Percentiles rank a stretch among this genome's conserved stretches.
These are phyloP conservation scores for Dendrobium catenatum DNA, from an alignment of 106 monocot species.

Conservation along the genomic window DNA sequence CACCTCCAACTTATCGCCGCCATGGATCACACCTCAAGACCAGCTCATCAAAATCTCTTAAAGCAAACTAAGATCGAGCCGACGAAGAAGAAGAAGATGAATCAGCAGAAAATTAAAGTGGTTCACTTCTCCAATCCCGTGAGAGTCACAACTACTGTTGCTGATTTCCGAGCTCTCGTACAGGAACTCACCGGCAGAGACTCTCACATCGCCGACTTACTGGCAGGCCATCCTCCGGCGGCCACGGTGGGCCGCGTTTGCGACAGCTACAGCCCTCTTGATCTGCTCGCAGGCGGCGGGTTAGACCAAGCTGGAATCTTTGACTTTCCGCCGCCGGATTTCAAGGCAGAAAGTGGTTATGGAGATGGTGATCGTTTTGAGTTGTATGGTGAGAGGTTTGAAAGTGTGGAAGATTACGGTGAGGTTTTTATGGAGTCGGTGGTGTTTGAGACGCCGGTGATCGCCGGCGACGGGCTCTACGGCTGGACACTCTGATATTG, in stretches of 20 bases:
- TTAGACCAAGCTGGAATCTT: too few species aligned
- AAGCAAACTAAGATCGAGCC: background rate
- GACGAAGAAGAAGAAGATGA: background rate
- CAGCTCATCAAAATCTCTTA: background rate
- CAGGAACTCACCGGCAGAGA: conserved; percentile 69
- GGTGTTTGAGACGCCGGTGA: too few species aligned
- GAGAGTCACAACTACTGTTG: conserved; percentile 31
- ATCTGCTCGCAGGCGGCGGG: background rate
- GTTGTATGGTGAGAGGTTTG: too few species aligned
- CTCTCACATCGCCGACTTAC: conserved; percentile 34
- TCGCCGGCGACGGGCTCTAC: too few species aligned
- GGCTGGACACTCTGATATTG: too few species aligned
- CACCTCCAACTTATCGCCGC: too few species aligned
- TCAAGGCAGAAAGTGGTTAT: too few species aligned
- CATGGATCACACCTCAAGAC: too few species aligned
- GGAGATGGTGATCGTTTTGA: too few species aligned
- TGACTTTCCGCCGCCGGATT: too few species aligned
- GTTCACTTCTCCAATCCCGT: conserved; percentile 69
- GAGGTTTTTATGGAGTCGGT: too few species aligned
- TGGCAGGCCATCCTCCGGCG: background rate
- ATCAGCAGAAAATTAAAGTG: conserved; percentile 34
- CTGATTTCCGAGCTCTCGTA: conserved; percentile 49
- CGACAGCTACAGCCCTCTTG: background rate
- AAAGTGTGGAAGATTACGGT: too few species aligned
- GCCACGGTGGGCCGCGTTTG: background rate